Percentiles rank a stretch among this genome's conserved stretches.
These are phyloP conservation scores for Maudiozyma serrabonitensis DNA, from an alignment of 805 yeast species.

Conservation along the genomic window DNA sequence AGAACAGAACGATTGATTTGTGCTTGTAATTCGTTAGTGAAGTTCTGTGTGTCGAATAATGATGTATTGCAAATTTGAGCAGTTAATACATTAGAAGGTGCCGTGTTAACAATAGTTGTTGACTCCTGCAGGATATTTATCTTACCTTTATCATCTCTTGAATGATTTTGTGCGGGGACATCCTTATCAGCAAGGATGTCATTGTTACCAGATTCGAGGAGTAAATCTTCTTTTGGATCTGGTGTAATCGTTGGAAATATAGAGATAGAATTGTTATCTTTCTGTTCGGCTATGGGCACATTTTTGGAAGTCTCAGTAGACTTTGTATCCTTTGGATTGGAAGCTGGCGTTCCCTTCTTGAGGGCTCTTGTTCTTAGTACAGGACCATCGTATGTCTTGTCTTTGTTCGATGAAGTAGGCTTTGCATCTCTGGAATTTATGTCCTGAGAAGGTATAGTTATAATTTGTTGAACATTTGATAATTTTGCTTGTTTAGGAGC, in stretches of 20 bases:
- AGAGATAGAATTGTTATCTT: too few species aligned
- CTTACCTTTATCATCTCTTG: neutral
- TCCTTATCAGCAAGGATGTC: neutral
- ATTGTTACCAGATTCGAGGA: neutral
- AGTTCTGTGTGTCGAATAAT: slow-evolving; percentile 7
- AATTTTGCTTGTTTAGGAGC: slow-evolving; percentile 10
- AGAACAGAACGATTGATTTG: slow-evolving; percentile 31
- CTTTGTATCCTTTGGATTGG: too few species aligned
- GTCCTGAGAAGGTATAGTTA: slow-evolving; percentile 16
- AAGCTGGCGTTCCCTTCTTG: neutral
- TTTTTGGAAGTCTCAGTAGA: too few species aligned
- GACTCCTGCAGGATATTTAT: slow-evolving; percentile 5
- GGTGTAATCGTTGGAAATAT: too few species aligned
- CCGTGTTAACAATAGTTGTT: slow-evolving; percentile 5
- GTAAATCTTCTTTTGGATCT: neutral
- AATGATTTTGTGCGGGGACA: neutral
- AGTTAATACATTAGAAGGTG: neutral
- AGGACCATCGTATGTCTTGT: neutral
- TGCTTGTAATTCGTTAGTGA: slow-evolving; percentile 30
- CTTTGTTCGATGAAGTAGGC: neutral
- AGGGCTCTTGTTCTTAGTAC: neutral
- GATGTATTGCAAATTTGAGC: neutral
- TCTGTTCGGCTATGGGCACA: too few species aligned
- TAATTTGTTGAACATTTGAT: slow-evolving; percentile 10
- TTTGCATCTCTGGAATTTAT: neutral